Percentiles rank a stretch among this genome's conserved stretches.
Conservation (phyloP, 2,329 filamentous ascomycete species). For the Neonectria faginata region DNA sequence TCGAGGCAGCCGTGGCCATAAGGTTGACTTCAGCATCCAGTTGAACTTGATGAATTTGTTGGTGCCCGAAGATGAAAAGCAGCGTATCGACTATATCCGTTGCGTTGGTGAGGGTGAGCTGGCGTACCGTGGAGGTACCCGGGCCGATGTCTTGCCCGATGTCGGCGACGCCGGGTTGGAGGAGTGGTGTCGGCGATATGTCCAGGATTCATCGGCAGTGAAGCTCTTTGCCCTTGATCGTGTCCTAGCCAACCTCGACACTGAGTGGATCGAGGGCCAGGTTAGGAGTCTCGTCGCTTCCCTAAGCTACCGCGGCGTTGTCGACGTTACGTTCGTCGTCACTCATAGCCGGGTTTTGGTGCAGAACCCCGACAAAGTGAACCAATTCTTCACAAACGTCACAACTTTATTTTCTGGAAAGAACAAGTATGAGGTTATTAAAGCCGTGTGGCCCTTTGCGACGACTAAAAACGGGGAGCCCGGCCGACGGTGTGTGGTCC, state of each 20-base stretch:
- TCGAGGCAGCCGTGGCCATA: slow-evolving; percentile 57
- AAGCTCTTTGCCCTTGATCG: slow-evolving; percentile 65
- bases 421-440: slow-evolving; percentile 66
- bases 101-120: slow-evolving; percentile 62
- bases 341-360: slow-evolving; percentile 63
- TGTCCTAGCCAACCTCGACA: slow-evolving; percentile 66
- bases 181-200: slow-evolving; percentile 61
- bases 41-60: slow-evolving; percentile 67
- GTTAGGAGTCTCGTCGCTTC: slow-evolving; percentile 63
- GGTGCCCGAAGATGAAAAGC: slow-evolving; percentile 58
- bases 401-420: slow-evolving; percentile 64
- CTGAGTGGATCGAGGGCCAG: slow-evolving; percentile 66
- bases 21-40: slow-evolving; percentile 64
- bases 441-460: slow-evolving; percentile 69
- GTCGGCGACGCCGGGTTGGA: slow-evolving; percentile 58
- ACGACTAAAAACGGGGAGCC: slow-evolving; percentile 58
- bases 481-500: slow-evolving; percentile 61
- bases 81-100: slow-evolving; percentile 65
- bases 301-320: slow-evolving; percentile 62
- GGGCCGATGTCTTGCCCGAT: slow-evolving; percentile 57
- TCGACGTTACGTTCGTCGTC: slow-evolving; percentile 62
- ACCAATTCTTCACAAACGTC: slow-evolving; percentile 66
- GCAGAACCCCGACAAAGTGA: slow-evolving; percentile 64
- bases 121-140: slow-evolving; percentile 61
- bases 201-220: slow-evolving; percentile 58